Evolutionary conservation across 805 yeast genomes (phyloP).

Genomic region (Yarrowia yakushimensis): DNA sequence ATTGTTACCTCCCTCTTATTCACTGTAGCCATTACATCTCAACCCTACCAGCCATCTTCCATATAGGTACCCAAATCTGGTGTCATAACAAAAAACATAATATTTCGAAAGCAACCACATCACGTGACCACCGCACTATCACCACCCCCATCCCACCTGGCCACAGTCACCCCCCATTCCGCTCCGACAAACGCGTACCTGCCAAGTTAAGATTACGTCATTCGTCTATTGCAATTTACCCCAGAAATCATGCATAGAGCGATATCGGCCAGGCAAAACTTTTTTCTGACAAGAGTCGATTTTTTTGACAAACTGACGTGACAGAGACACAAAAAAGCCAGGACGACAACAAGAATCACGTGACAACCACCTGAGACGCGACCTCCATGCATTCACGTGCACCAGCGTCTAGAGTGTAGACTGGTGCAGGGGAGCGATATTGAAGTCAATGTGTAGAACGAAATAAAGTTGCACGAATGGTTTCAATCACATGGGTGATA

Average conservation of each 20-base stretch:
- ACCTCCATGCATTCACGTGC: too few species aligned
- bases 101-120: too few species aligned
- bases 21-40: too few species aligned
- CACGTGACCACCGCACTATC: too few species aligned
- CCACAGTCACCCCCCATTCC: too few species aligned
- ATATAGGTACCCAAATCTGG: neutral
- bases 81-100: neutral
- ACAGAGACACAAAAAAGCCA: neutral
- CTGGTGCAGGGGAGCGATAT: too few species aligned
- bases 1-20: too few species aligned
- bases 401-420: too few species aligned
- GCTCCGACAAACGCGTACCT: neutral
- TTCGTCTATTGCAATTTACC: neutral
- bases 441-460: neutral
- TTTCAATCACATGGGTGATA: neutral
- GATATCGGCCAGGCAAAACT: neutral
- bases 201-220: neutral
- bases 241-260: neutral
- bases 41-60: too few species aligned
- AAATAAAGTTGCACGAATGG: neutral
- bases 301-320: neutral
- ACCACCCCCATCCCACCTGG: too few species aligned
- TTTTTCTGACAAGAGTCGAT: too few species aligned
- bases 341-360: neutral
- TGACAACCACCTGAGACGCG: too few species aligned